phyloP scores from a whole-genome alignment of 805 yeast genomes.

The Candida suzukii region DNA sequence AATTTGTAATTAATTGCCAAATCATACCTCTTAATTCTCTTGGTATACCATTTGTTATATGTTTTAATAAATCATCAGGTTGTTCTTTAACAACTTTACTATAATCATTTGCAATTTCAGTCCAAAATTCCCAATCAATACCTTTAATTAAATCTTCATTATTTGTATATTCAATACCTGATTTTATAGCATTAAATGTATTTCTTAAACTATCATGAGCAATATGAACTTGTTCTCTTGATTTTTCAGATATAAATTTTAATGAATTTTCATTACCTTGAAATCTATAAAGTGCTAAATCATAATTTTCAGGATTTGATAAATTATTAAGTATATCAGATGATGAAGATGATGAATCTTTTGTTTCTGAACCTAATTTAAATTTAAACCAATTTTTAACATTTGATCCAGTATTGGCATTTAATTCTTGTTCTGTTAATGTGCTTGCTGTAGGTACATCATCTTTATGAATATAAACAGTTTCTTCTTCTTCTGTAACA shows the following conservation, averaged over 20 bases:
- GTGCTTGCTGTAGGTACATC: conserved; percentile 1
- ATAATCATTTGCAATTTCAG: conserved; percentile 71
- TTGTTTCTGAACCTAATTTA: conserved; percentile 15
- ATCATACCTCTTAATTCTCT: conserved; percentile 77
- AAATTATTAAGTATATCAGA: conserved; percentile 12
- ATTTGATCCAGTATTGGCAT: conserved; percentile 2
- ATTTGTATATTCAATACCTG: conserved; percentile 35
- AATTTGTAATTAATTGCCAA: conserved; percentile 84
- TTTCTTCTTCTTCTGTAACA: conserved; percentile 6
- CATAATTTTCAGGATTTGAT: conserved; percentile 36
- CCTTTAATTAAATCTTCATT: conserved; percentile 25
- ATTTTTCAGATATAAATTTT: conserved; percentile 39
- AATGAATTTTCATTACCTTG: conserved; percentile 49
- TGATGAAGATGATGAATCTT: neutral
- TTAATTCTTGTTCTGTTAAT: conserved; percentile 2
- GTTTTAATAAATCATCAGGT: conserved; percentile 50
- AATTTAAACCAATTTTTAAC: conserved; percentile 21
- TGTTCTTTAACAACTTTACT: conserved; percentile 55
- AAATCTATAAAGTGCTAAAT: conserved; percentile 53
- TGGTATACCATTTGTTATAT: conserved; percentile 77
- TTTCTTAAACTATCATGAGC: conserved; percentile 39
- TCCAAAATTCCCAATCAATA: conserved; percentile 87
- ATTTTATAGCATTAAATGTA: conserved; percentile 40
- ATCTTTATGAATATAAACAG: conserved; percentile 1
- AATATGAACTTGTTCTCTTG: conserved; percentile 42